Evolutionary conservation across 495 filamentous ascomycete genomes (phyloP).

Genomic region (Penicillium roqueforti): DNA sequence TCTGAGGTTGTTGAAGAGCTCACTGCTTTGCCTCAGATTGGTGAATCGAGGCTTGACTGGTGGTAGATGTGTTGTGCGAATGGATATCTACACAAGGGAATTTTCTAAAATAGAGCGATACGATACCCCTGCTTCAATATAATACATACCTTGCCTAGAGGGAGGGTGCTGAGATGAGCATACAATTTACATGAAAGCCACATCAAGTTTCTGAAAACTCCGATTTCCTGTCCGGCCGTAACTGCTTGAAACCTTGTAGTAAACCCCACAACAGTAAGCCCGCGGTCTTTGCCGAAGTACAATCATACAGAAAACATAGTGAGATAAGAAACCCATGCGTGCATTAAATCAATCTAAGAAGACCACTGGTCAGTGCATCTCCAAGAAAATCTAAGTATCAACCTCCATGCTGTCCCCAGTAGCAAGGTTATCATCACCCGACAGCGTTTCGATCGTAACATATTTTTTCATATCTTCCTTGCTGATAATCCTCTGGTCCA

Average conservation of each 20-base stretch:
- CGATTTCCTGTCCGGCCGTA: neutral
- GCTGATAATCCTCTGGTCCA: conserved; percentile 90
- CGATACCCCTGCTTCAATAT: conserved; percentile 6
- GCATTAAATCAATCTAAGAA: conserved; percentile 21
- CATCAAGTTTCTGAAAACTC: neutral
- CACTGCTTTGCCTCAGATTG: conserved; percentile 5
- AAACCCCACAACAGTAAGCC: neutral
- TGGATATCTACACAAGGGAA: neutral
- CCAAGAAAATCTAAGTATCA: conserved; percentile 53
- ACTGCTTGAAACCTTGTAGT: neutral
- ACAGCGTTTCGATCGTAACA: conserved; percentile 83
- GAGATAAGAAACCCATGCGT: conserved; percentile 12
- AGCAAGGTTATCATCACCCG: conserved; percentile 50
- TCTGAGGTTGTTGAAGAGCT: conserved; percentile 30
- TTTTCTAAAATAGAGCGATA: neutral
- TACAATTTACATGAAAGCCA: neutral
- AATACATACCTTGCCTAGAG: neutral
- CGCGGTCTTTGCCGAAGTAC: neutral
- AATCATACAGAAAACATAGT: neutral
- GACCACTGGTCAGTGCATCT: conserved; percentile 11
- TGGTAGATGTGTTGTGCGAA: neutral
- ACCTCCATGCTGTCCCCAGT: conserved; percentile 92
- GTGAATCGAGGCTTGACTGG: neutral
- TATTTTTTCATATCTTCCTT: conserved; percentile 93
- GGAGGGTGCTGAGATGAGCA: neutral